Evolutionary conservation across 208 protist species (phyloP).

Genomic region (Leishmania lainsoni): DNA sequence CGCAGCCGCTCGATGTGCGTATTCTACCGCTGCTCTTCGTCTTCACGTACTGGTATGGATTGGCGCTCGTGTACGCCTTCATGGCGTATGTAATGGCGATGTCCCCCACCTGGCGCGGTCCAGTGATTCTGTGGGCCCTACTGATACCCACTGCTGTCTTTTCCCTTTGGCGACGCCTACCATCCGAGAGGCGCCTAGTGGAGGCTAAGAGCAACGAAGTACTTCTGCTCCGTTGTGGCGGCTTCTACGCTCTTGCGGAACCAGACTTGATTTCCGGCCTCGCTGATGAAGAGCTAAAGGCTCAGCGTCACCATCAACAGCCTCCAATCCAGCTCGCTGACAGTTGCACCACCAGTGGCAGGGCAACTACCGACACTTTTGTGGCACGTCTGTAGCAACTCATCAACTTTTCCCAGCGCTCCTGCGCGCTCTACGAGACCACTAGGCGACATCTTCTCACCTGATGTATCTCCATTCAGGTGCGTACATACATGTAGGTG

Average conservation of each 20-base stretch:
- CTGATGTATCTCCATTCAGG: not conserved
- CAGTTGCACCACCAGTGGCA: not conserved
- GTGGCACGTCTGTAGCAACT: not conserved
- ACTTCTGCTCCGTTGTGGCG: conserved; percentile 14
- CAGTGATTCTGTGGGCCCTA: conserved; percentile 24
- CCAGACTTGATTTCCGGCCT: not conserved
- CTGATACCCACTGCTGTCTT: conserved; percentile 21
- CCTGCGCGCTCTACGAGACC: not conserved
- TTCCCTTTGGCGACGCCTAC: conserved; percentile 24
- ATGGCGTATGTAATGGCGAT: conserved; percentile 1
- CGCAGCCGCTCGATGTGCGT: conserved; percentile 16
- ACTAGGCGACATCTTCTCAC: not conserved
- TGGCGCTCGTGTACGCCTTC: conserved; percentile 30
- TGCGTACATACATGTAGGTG: not conserved
- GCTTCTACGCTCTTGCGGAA: conserved; percentile 17
- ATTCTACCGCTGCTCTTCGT: conserved; percentile 12
- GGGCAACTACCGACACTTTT: not conserved
- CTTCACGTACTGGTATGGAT: conserved; percentile 25
- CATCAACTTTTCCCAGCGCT: not conserved
- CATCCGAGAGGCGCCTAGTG: conserved; percentile 10
- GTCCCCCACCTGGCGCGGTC: conserved; percentile 25
- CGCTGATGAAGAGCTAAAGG: not conserved
- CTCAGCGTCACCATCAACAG: not conserved
- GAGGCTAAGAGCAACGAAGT: conserved; percentile 5
- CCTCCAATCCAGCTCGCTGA: not conserved